These are phyloP conservation scores for Orbilia javanica DNA, from an alignment of 2,329 filamentous ascomycete species.

Conservation along the genomic window DNA sequence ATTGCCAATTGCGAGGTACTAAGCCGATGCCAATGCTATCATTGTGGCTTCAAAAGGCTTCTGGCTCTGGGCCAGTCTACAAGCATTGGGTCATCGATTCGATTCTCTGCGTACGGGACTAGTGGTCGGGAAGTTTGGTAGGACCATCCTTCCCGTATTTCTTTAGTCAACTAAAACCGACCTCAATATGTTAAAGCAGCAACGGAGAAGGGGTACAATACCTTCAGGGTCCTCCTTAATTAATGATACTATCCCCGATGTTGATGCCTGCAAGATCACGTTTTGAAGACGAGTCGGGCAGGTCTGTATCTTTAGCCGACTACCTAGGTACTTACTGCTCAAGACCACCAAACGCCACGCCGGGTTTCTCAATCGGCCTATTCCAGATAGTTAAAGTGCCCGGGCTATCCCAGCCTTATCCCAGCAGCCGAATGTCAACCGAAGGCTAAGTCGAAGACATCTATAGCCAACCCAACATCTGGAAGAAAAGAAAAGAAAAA, in stretches of 20 bases:
- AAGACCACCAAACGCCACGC: slow-evolving; percentile 13
- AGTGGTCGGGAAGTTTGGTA: slow-evolving; percentile 2
- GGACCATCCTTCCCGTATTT: slow-evolving; percentile 13
- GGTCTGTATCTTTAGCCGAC: neutral
- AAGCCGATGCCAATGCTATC: slow-evolving; percentile 22
- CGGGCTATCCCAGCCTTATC: slow-evolving; percentile 22
- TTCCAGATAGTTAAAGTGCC: slow-evolving; percentile 16
- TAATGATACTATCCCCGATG: slow-evolving; percentile 16
- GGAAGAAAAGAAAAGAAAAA: too few relatives aligned
- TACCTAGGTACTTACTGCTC: slow-evolving; percentile 18
- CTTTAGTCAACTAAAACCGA: neutral
- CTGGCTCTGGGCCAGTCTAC: neutral
- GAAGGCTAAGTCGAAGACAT: slow-evolving; percentile 38
- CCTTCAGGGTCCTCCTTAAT: slow-evolving; percentile 22
- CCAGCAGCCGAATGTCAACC: slow-evolving; percentile 40
- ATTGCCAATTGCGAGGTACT: slow-evolving; percentile 27
- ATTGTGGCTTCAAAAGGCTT: slow-evolving; percentile 11
- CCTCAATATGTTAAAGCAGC: neutral
- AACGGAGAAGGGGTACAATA: neutral
- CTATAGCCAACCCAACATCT: neutral
- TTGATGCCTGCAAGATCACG: slow-evolving; percentile 35
- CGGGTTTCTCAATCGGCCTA: slow-evolving; percentile 33
- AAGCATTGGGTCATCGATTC: neutral
- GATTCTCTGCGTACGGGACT: neutral
- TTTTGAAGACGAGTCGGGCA: slow-evolving; percentile 21